These are phyloP conservation scores for Phytophthora niederhauseri DNA, from an alignment of 352 stramenopile species.

Conservation along the genomic window DNA sequence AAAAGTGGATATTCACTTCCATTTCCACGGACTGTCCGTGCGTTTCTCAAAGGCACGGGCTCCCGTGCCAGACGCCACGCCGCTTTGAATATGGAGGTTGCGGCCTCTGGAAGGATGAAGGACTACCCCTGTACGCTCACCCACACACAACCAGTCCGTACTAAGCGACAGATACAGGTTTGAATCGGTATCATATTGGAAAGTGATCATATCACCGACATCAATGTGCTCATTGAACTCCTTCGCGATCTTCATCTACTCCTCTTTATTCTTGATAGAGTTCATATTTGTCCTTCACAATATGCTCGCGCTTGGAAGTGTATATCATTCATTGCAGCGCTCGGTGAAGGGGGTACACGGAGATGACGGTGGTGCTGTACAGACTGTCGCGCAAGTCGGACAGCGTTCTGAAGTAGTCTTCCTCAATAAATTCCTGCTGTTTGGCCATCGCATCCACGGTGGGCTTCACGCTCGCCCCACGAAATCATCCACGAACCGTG, in stretches of 20 bases:
- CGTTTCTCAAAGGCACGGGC: background rate
- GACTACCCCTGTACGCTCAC: background rate
- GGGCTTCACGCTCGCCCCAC: background rate
- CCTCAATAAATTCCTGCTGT: background rate
- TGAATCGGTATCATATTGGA: background rate
- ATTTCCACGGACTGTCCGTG: constrained; percentile 2
- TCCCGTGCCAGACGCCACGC: background rate
- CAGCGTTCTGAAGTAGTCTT: background rate
- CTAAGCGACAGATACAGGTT: background rate
- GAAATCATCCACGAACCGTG: background rate
- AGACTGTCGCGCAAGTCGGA: background rate
- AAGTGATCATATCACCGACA: background rate
- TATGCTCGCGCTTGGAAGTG: background rate
- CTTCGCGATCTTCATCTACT: background rate
- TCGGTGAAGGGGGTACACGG: background rate
- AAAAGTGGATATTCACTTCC: constrained; percentile 2
- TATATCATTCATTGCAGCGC: background rate
- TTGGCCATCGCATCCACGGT: background rate
- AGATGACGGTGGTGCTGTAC: background rate
- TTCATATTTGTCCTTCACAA: background rate
- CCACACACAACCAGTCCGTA: background rate
- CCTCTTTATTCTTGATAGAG: background rate
- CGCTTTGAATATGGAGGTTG: constrained; percentile 6
- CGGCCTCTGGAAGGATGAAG: background rate
- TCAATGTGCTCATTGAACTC: background rate